phyloP scores from a whole-genome alignment of 2,329 filamentous ascomycete species.

The Colletotrichum endophyticum region DNA sequence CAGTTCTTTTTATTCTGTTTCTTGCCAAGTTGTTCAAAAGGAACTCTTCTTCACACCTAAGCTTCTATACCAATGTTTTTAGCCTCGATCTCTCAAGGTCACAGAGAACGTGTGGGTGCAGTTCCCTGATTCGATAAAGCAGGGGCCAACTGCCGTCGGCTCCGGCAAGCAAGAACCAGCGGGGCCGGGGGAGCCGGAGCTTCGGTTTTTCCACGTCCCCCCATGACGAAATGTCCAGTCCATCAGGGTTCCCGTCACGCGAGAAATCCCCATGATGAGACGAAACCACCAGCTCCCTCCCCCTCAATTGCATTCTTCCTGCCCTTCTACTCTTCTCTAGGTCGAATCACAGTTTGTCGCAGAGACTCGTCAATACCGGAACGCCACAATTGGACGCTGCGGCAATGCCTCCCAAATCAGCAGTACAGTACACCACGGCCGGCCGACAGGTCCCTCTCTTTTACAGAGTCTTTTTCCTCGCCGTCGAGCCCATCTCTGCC shows the following conservation, averaged over 20 bases:
- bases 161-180: background rate
- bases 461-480: constrained; percentile 78
- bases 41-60: background rate
- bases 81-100: background rate
- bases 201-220: constrained; percentile 10
- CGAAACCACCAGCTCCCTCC: background rate
- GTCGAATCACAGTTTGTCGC: background rate
- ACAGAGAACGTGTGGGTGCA: background rate
- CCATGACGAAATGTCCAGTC: background rate
- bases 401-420: constrained; percentile 23
- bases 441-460: constrained; percentile 58
- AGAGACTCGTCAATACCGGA: background rate
- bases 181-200: background rate
- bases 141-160: background rate
- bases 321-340: background rate
- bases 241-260: constrained; percentile 18
- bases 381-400: background rate
- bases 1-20: background rate
- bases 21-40: background rate
- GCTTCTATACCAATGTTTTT: background rate
- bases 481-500: constrained; percentile 67
- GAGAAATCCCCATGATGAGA: constrained; percentile 11
- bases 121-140: background rate
- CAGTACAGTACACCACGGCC: constrained; percentile 3
- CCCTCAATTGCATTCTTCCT: background rate